These are phyloP conservation scores for Hymenoscyphus repandus DNA, from an alignment of 2,329 filamentous ascomycete species.

Conservation along the genomic window DNA sequence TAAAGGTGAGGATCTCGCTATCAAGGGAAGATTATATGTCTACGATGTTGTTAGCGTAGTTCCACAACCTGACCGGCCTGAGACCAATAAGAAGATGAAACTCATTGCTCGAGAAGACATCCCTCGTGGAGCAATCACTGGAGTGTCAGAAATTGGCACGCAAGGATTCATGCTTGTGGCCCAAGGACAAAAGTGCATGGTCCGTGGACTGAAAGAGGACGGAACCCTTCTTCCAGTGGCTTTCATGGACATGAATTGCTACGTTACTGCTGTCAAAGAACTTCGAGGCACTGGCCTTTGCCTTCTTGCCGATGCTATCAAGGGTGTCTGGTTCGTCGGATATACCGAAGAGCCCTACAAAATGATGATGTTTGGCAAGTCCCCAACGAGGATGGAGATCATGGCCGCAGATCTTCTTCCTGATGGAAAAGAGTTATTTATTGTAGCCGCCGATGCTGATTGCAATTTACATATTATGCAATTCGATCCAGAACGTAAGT, in stretches of 20 bases:
- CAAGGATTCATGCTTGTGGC: constrained; percentile 86
- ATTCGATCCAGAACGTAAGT: constrained; percentile 89
- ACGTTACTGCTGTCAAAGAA: constrained; percentile 80
- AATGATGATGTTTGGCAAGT: constrained; percentile 89
- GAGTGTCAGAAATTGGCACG: constrained; percentile 75
- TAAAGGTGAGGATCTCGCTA: constrained; percentile 86
- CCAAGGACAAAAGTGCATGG: constrained; percentile 96
- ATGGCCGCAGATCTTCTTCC: constrained; percentile 83
- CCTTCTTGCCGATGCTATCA: constrained; percentile 82
- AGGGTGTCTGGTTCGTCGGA: constrained; percentile 92
- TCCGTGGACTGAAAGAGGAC: constrained; percentile 91
- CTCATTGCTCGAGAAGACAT: constrained; percentile 86
- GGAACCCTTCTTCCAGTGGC: constrained; percentile 87
- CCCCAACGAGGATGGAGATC: constrained; percentile 70
- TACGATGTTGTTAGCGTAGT: constrained; percentile 91
- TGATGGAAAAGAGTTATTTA: constrained; percentile 73
- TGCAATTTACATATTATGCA: constrained; percentile 85
- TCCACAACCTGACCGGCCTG: constrained; percentile 76
- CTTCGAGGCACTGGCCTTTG: constrained; percentile 79
- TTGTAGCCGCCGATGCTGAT: constrained; percentile 78
- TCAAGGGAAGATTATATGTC: constrained; percentile 79
- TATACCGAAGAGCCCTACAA: constrained; percentile 97
- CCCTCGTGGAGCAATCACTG: constrained; percentile 83
- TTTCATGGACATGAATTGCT: constrained; percentile 96
- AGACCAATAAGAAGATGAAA: constrained; percentile 81